A percentile compares a stretch with the other conserved stretches of the same genome.
Evolutionary conservation across 305 asterid species (phyloP).

Genomic region (Lippia alba): DNA sequence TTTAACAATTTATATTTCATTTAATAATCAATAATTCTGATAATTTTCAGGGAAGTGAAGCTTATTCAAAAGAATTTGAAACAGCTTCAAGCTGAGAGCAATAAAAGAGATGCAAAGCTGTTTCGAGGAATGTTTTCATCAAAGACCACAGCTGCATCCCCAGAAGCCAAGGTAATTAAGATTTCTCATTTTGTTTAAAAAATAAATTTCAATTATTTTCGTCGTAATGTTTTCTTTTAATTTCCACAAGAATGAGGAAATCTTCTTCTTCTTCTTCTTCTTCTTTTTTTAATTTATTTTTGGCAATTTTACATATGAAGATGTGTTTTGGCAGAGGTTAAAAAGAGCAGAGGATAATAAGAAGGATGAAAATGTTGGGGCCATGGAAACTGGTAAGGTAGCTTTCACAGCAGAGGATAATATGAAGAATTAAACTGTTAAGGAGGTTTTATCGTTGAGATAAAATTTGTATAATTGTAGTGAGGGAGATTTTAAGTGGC

Average conservation of each 20-base stretch:
- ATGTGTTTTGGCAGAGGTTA: conserved; percentile 33
- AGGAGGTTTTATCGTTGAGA: no score
- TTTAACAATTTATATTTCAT: neutral
- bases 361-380: conserved; percentile 18
- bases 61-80: conserved; percentile 56
- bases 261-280: neutral
- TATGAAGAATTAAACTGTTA: no score
- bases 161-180: conserved; percentile 48
- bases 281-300: neutral
- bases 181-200: neutral
- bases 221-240: neutral
- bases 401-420: neutral
- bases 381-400: neutral
- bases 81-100: conserved; percentile 58
- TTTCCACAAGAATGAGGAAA: neutral
- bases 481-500: no score
- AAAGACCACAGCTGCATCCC: conserved; percentile 45
- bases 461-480: no score
- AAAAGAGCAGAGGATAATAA: conserved; percentile 24
- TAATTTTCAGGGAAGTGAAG: conserved; percentile 65
- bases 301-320: neutral
- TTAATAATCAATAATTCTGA: neutral
- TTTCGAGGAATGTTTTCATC: conserved; percentile 60
- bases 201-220: neutral
- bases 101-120: conserved; percentile 64